Evolutionary conservation across 2,329 filamentous ascomycete species (phyloP), one percentile per base, ranked within the genome.

Genomic region (Neurospora crassa): DNA sequence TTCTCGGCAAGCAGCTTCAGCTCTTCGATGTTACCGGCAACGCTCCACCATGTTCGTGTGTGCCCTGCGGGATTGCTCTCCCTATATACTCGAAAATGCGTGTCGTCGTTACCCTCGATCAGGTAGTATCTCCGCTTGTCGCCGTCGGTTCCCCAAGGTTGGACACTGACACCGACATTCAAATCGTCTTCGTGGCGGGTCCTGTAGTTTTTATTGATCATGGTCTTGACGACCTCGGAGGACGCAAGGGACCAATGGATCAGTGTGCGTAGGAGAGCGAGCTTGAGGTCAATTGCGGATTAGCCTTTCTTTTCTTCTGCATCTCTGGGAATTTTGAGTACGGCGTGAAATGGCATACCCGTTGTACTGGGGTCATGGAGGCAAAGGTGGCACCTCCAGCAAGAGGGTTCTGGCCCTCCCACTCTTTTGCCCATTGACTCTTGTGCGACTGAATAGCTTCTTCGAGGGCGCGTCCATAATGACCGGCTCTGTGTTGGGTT

Each of bases 121-220:
- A 99, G 85, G 84, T 92, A 99, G 81, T 98, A 99, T 72, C 94
- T 90, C 71, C 96, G 90, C 84, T 96, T 97, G 76, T 97, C 90
- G 74, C 92, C 93, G 79, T 94, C 92, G 67, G 86, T 85, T 20
- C 92, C 92, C 91, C 92, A 94, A 5, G 91, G 88, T 79, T 94
- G 92, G 68, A 95, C 90, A 1, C 91, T 93, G 11, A 94, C 82
- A 10, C 94, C 92, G 76, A 97, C 93, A 79, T 97, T 97, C 67
- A 88, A 79, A 75, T 91, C 89, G 76, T 90, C 87, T 75, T 94
- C 92, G 77, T 95, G 92, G 72, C 95, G 91, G 82, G 94, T 90
- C 81, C 97, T 95, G 86, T 98, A 96, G 18, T 91, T 91, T 74
- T 94, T 89, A 79, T 93, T 94, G 79, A 99, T 92, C 74, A 94